Base-by-base conservation (phyloP, 1,284 basidiomycete species). In the Leucoagaricus sp. region DNA sequence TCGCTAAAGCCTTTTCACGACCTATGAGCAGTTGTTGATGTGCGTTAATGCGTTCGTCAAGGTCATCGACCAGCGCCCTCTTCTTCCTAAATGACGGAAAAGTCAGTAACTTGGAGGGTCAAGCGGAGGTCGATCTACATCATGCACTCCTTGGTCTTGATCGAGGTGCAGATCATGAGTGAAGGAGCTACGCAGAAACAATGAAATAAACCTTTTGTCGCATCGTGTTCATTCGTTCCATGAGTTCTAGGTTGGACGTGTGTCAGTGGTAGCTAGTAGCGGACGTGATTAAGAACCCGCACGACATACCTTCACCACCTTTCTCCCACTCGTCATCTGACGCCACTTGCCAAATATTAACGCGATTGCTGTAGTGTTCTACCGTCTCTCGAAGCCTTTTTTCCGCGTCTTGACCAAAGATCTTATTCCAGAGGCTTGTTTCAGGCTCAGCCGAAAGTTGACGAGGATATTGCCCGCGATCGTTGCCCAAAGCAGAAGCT, bases 241-340 rank as follows among this genome's bases (percentile, higher is more conserved):
- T 51, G n/a, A 57, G 15, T 42, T 57, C 55, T 57, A 40, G 7
- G 7, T 25, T 21, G 15, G 15, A 21, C 9, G 9, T 6, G 28
- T 21, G 9, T n/a, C n/a, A n/a, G n/a, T 6, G 15, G 46, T 3
- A 34, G 9, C 33, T 2, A 6, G 38, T 26, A 23, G 3, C 21
- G n/a, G 3, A 25, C 33, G 8, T 4, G 13, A 21, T 21, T 3
- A 13, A 17, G 12, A 9, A 21, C 13, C 2, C 7, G 7, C 7
- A 23, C 19, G 13, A 21, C 23, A 19, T 31, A 57, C 55, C 55
- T 25, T 57, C 42, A 15, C 42, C 49, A 33, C 55, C 55, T n/a
- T 38, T 42, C 25, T 29, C 28, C 55, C 55, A 57, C 17, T 52
- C 55, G 36, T 57, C 55, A 12, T 57, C 49, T 1, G 48, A 38